phyloP scores from a whole-genome alignment of 2,329 filamentous ascomycete genomes.

The Cercospora beticola region DNA sequence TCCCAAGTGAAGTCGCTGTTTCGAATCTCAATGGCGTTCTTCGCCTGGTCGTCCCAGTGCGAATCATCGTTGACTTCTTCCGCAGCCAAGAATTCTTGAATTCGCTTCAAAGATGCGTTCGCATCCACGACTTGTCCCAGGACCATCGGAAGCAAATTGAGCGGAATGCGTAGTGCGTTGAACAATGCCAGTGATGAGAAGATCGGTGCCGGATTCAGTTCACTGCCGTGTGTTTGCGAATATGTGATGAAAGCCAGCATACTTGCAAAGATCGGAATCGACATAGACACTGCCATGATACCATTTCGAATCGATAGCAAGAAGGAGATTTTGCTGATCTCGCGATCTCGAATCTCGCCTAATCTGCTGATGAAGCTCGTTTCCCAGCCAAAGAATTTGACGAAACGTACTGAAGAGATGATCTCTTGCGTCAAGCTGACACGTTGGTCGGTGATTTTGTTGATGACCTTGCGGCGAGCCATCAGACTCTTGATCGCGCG shows the following conservation, averaged over 20 bases:
- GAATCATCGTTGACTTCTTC: constrained; percentile 80
- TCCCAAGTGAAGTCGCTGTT: constrained; percentile 89
- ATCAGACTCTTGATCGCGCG: constrained; percentile 76
- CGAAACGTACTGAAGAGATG: constrained; percentile 83
- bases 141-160: constrained; percentile 85
- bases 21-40: constrained; percentile 64
- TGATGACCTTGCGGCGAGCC: constrained; percentile 72
- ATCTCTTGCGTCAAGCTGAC: constrained; percentile 93
- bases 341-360: constrained; percentile 68
- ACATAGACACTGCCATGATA: constrained; percentile 80
- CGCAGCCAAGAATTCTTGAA: constrained; percentile 81
- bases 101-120: constrained; percentile 77
- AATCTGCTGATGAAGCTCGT: constrained; percentile 78
- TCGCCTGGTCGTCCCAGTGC: constrained; percentile 53
- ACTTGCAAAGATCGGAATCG: constrained; percentile 87
- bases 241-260: constrained; percentile 92
- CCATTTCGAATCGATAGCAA: constrained; percentile 80
- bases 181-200: constrained; percentile 95
- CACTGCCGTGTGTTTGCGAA: constrained; percentile 58
- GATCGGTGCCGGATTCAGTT: constrained; percentile 70
- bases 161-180: constrained; percentile 83
- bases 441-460: constrained; percentile 89
- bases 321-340: constrained; percentile 81
- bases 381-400: constrained; percentile 98
- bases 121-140: constrained; percentile 89